A percentile compares a stretch with the other conserved stretches of the same genome.
Conservation (phyloP, 805 yeast species). For the Lipomyces chichibuensis region DNA sequence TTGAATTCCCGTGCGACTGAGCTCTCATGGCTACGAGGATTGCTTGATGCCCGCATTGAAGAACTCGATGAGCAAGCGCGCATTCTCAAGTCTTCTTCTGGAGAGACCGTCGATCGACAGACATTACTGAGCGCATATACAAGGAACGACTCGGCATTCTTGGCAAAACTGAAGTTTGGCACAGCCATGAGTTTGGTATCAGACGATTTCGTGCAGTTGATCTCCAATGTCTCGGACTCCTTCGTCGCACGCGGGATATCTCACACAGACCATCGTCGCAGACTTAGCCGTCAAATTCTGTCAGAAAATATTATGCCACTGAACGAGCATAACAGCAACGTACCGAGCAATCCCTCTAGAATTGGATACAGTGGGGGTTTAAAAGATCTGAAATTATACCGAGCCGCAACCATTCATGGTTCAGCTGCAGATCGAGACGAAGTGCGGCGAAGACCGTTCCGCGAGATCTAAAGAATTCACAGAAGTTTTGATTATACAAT, state of each 20-base stretch:
- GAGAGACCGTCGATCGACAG: slow-evolving; percentile 7
- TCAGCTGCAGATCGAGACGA: slow-evolving; percentile 9
- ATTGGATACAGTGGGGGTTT: slow-evolving; percentile 16
- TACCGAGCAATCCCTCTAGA: slow-evolving; percentile 1
- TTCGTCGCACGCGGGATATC: slow-evolving; percentile 20
- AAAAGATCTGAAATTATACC: slow-evolving; percentile 23
- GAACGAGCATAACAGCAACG: slow-evolving; percentile 16
- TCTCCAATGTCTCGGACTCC: slow-evolving; percentile 8
- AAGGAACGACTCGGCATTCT: slow-evolving; percentile 17
- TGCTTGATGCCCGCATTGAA: slow-evolving; percentile 21
- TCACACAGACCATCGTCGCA: slow-evolving; percentile 21
- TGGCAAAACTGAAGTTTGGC: slow-evolving; percentile 27
- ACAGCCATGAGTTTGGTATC: slow-evolving; percentile 29
- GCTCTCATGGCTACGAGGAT: slow-evolving; percentile 27
- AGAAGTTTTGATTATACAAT: neutral
- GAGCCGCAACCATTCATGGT: slow-evolving; percentile 26
- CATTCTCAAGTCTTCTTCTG: slow-evolving; percentile 1
- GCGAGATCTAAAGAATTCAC: slow-evolving; percentile 1
- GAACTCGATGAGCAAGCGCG: slow-evolving; percentile 30
- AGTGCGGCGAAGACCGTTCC: neutral
- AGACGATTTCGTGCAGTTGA: slow-evolving; percentile 23
- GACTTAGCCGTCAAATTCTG: slow-evolving; percentile 11
- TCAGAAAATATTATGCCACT: slow-evolving; percentile 28
- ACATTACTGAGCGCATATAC: slow-evolving; percentile 15
- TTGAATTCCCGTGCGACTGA: slow-evolving; percentile 25